phyloP scores from a whole-genome alignment of 176 grass and related monocot species.

The Aegilops bicornis region DNA sequence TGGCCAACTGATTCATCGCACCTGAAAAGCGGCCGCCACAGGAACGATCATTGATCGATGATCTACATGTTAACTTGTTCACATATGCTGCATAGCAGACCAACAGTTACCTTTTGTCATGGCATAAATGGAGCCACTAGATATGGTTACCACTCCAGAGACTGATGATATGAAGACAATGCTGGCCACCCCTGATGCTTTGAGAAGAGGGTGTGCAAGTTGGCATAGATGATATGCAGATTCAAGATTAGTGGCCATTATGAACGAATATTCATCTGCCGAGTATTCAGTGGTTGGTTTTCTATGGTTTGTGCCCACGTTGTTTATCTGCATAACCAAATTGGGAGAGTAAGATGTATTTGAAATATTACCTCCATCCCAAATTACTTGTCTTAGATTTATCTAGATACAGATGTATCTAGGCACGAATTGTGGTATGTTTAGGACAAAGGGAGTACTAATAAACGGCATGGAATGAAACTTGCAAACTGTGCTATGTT shows the following conservation, averaged over 20 bases:
- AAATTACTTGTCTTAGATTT: no score
- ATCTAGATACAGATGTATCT: no score
- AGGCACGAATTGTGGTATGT: no score
- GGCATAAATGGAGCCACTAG: slow-evolving; percentile 57
- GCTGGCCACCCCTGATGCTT: slow-evolving; percentile 62
- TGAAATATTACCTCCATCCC: background rate
- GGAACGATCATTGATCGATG: background rate
- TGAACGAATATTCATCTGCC: slow-evolving; percentile 63
- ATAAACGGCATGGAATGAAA: background rate
- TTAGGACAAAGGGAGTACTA: background rate
- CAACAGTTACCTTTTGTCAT: slow-evolving; percentile 71
- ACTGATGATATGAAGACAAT: slow-evolving; percentile 87
- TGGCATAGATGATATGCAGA: slow-evolving; percentile 85
- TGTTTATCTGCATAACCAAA: slow-evolving; percentile 66
- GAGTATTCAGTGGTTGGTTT: slow-evolving; percentile 61
- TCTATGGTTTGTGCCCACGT: slow-evolving; percentile 72
- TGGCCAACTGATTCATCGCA: slow-evolving; percentile 84
- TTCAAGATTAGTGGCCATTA: slow-evolving; percentile 87
- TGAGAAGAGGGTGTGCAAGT: slow-evolving; percentile 84
- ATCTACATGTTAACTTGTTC: background rate
- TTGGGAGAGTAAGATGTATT: background rate
- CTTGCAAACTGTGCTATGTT: background rate
- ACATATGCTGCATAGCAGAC: background rate
- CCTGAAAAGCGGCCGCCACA: slow-evolving; percentile 26
- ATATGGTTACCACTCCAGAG: slow-evolving; percentile 40